Percentiles rank a stretch among this genome's conserved stretches.
Conservation (phyloP, 192 early-diverging fungal species). For the Gonapodya sp. region DNA sequence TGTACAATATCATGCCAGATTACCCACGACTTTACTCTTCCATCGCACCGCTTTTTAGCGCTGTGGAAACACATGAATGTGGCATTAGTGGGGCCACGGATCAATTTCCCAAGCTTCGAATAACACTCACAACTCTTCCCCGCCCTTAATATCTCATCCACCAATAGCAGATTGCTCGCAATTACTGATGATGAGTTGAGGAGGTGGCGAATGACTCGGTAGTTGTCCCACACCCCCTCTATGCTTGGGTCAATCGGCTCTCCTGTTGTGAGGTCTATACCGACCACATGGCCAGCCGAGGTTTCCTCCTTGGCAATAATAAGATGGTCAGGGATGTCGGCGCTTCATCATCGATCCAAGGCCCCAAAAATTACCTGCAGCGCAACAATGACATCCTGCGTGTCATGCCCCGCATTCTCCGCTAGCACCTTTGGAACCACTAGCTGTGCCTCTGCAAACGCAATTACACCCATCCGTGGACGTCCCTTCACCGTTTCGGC, state of each 20-base stretch:
- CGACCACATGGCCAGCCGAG: slow-evolving; percentile 81
- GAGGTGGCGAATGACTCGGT: slow-evolving; percentile 92
- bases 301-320: slow-evolving; percentile 62
- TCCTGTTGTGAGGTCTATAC: slow-evolving; percentile 87
- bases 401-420: slow-evolving; percentile 89
- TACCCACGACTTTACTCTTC: not conserved
- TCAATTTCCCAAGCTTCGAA: not conserved
- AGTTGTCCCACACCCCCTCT: slow-evolving; percentile 98
- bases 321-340: not conserved
- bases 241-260: slow-evolving; percentile 82
- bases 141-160: slow-evolving; percentile 96
- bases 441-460: slow-evolving; percentile 91
- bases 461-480: slow-evolving; percentile 92
- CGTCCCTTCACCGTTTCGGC: slow-evolving; percentile 82
- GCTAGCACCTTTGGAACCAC: slow-evolving; percentile 96
- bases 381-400: slow-evolving; percentile 88
- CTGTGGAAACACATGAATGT: not conserved
- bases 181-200: slow-evolving; percentile 97
- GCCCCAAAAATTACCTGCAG: slow-evolving; percentile 47
- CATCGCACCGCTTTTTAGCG: not conserved
- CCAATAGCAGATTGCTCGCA: slow-evolving; percentile 91
- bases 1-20: not conserved
- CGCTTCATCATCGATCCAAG: not conserved
- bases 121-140: slow-evolving; percentile 22
- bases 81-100: not conserved